Percentiles rank a stretch among this genome's conserved stretches.
These are phyloP conservation scores for Aspergillus floridensis DNA, from an alignment of 2,329 filamentous ascomycete genomes.

Conservation along the genomic window DNA sequence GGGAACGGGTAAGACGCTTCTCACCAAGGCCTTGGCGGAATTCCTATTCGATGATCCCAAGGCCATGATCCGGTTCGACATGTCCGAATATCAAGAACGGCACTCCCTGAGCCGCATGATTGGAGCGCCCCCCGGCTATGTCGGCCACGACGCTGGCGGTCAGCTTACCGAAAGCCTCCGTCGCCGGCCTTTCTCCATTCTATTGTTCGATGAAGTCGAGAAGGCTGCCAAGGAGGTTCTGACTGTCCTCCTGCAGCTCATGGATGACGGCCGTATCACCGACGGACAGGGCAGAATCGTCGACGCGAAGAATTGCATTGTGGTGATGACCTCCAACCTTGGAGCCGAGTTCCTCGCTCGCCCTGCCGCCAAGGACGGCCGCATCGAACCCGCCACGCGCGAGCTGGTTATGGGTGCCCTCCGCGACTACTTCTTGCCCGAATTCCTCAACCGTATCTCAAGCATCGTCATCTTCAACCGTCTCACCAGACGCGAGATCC, in stretches of 20 bases:
- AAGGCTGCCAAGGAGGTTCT: slow-evolving; percentile 98
- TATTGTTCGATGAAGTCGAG: slow-evolving; percentile 97
- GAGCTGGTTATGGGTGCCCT: slow-evolving; percentile 90
- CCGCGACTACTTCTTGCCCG: slow-evolving; percentile 93
- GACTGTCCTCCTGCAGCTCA: slow-evolving; percentile 96
- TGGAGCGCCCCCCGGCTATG: slow-evolving; percentile 92
- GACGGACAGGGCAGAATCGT: slow-evolving; percentile 94
- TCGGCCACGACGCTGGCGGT: slow-evolving; percentile 92
- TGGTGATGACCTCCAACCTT: slow-evolving; percentile 98
- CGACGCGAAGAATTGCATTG: slow-evolving; percentile 96
- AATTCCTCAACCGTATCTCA: slow-evolving; percentile 97
- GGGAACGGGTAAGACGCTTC: slow-evolving; percentile 94
- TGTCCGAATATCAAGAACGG: slow-evolving; percentile 98
- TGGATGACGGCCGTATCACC: slow-evolving; percentile 98
- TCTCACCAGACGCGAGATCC: slow-evolving; percentile 82
- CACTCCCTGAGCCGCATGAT: slow-evolving; percentile 97
- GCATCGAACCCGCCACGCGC: slow-evolving; percentile 77
- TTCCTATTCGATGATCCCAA: slow-evolving; percentile 98
- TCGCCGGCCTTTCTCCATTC: slow-evolving; percentile 92
- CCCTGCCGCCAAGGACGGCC: slow-evolving; percentile 72
- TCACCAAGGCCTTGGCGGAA: slow-evolving; percentile 95
- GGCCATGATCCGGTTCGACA: slow-evolving; percentile 98
- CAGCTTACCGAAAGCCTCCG: slow-evolving; percentile 94
- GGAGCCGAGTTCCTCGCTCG: slow-evolving; percentile 91
- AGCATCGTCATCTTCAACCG: slow-evolving; percentile 98